phyloP scores from a whole-genome alignment of 306 rosid genomes.

The Lathyrus tuberosus region DNA sequence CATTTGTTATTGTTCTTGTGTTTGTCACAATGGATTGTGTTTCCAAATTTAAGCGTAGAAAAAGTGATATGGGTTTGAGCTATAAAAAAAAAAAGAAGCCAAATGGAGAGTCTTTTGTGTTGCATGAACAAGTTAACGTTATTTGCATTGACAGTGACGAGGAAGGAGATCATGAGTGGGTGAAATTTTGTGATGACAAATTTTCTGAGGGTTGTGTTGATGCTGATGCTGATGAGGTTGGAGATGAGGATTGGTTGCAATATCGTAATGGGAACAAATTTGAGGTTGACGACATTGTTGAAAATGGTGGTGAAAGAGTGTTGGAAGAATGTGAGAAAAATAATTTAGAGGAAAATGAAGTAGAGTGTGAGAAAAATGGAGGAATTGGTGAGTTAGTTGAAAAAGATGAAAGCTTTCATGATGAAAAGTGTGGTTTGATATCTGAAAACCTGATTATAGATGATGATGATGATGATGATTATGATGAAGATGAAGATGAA shows the following conservation, averaged over 20 bases:
- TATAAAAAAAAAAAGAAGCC: neutral
- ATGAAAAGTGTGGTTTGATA: neutral
- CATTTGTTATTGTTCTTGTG: too few relatives aligned
- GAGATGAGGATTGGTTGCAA: neutral
- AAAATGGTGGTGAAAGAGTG: too few relatives aligned
- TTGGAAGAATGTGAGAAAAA: too few relatives aligned
- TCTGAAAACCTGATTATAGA: neutral
- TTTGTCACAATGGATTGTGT: too few relatives aligned
- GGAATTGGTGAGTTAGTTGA: too few relatives aligned
- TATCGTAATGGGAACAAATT: neutral
- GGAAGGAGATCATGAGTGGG: neutral
- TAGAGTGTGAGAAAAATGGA: too few relatives aligned
- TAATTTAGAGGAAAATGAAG: too few relatives aligned
- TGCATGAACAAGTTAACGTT: neutral
- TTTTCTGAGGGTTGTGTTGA: neutral
- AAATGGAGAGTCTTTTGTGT: neutral
- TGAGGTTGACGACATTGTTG: too few relatives aligned
- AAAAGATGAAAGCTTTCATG: too few relatives aligned
- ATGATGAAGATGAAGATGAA: neutral
- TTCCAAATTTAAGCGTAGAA: too few relatives aligned
- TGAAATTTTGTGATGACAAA: neutral
- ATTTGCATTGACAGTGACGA: neutral
- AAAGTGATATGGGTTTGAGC: too few relatives aligned
- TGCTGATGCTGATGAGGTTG: too few relatives aligned
- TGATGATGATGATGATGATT: neutral